Evolutionary conservation across 2,329 filamentous ascomycete genomes (phyloP), one percentile per base, ranked within the genome.

Genomic region (Arthroderma sp.): DNA sequence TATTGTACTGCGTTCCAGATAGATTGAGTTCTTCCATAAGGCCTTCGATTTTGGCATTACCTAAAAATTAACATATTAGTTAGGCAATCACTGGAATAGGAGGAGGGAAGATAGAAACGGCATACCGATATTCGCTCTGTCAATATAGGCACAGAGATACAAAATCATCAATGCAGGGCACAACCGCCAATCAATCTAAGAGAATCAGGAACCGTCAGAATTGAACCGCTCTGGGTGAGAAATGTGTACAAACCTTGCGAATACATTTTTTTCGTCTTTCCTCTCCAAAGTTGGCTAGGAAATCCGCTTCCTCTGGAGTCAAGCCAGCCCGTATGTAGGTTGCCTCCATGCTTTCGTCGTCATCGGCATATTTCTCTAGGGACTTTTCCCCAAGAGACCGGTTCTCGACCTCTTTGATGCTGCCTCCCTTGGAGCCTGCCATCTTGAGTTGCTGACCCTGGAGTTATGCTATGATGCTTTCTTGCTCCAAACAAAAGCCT

Each of bases 1-100:
- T 57, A 43, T 62, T 64, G 56, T 62, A 64, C 22, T 61, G 53
- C 27, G 55, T 52, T 4, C 54, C 56, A 2, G 39, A 29, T 28
- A 56, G 47, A 6, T 53, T 39, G 27, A 56, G 45, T 28, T 55
- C 54, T 10, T 47, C 11, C 27, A 50, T 47, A 29, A 56, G 52
- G 1, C 54, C 55, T 11, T 53, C 38, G 22, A 56, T 48, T 9
- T 39, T 47, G 11, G 51, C 54, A 40, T 57, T 58, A 5, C 54
- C 54, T 8, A 40, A 40, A 22, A 22, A 22, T 22, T 22, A 22
- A 22, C 15, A 22, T 22, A 22, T 22, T 22, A 22, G 15, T 22
- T 22, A 22, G 15, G 15, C 15, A 22, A 22, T 22, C 15, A 22
- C 15, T 22, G 15, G 15, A 22, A 22, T 22, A 22, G 15, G 15